Evolutionary conservation across 164 flowering plant species (phyloP), one percentile per base, ranked within the genome.

Genomic region (Macadamia integrifolia): DNA sequence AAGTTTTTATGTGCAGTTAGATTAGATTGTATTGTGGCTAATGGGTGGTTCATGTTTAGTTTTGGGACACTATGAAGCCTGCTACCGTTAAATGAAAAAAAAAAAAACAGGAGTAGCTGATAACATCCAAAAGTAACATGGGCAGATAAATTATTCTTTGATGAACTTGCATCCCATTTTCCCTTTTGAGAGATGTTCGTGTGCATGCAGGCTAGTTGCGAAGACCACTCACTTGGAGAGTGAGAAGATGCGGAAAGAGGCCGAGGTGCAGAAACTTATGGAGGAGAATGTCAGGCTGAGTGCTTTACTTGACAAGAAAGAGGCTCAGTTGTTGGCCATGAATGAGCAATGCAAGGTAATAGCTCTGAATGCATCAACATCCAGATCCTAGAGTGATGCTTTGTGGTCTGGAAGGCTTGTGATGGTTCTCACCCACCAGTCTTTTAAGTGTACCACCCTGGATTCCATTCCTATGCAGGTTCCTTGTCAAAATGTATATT

Each of bases 261-360:
- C 80, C 9, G 92, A 95, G 72, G 94, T 95, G 15, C 88, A 84
- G 82, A 89, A 88, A 69, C 91, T 95, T 9, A 85, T 88, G 94
- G 91, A 85, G 60, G 98, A 95, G 69, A 95, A 95, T 71, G 90
- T 86, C 62, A 86, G 83, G 82, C 77, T 95, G 78, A 84, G 75
- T 69, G 82, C 88, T 65, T 87, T 89, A 67, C 88, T 95, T 13
- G 99, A 95, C 89, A 88, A 87, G 84, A 92, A 95, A 78, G 99
- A 95, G 78, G 99, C 99, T 30, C 99, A 95, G 68, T 84, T 95
- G 43, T 60, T 88, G 75, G 99, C 99, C 77, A 85, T 94, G 98
- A 94, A 89, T 57, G 99, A 94, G 66, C 98, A 94, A 64, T 94
- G 94, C 89, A 94, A 94, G 78, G 79, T 92, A 29, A 90, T 90